phyloP scores from a whole-genome alignment of 345 rosid genomes.

The Luvunga scandens region DNA sequence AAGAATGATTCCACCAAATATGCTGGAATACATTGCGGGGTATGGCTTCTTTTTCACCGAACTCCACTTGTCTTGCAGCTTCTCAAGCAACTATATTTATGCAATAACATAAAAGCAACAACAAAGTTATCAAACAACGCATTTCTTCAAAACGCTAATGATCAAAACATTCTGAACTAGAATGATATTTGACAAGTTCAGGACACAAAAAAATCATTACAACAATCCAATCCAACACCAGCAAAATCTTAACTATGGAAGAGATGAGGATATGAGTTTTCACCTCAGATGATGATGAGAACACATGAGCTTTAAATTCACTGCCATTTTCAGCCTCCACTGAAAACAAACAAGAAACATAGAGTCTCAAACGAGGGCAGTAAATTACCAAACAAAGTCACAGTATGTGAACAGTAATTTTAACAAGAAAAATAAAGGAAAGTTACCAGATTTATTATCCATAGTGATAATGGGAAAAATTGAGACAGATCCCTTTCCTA shows the following conservation, averaged over 20 bases:
- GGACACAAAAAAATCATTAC: not conserved
- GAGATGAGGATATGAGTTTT: constrained; percentile 5
- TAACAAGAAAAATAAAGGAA: not conserved
- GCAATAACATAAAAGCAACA: not conserved
- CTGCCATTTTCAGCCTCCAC: constrained; percentile 32
- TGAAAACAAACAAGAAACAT: constrained; percentile 10
- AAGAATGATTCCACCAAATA: constrained; percentile 60
- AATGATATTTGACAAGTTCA: not conserved
- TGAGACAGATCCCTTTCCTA: constrained; percentile 1
- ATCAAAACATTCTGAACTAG: not conserved
- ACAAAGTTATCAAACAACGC: not conserved
- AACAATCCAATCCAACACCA: not conserved
- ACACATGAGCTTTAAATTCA: constrained; percentile 50
- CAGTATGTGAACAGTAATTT: not conserved
- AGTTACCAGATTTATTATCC: constrained; percentile 27
- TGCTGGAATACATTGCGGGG: constrained; percentile 72
- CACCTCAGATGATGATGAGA: constrained; percentile 66
- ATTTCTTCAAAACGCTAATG: not conserved
- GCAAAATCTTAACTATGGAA: no score
- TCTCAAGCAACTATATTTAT: constrained; percentile 47
- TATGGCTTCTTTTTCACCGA: constrained; percentile 49
- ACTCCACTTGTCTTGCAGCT: constrained; percentile 59
- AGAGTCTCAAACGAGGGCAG: constrained; percentile 13
- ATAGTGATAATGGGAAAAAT: not conserved
- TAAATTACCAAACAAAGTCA: not conserved